Conservation (phyloP, 768 basidiomycete species). For the Phylloporus sp. region DNA sequence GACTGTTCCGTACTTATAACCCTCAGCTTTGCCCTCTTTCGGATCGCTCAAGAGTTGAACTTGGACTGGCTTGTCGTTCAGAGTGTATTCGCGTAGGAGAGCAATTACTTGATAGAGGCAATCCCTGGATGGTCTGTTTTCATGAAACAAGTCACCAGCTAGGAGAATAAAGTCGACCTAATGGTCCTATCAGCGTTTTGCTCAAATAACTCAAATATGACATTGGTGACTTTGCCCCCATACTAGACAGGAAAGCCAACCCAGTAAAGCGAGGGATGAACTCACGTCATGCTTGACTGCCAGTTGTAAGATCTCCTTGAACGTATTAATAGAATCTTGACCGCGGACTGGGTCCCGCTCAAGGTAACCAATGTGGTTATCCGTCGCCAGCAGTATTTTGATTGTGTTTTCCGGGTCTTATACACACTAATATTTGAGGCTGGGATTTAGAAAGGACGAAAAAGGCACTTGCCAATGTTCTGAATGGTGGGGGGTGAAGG, state of each 20-base stretch:
- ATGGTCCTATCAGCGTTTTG: slow-evolving; percentile 1
- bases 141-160: slow-evolving; percentile 96
- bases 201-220: neutral
- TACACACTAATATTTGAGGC: slow-evolving; percentile 1
- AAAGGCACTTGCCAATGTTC: slow-evolving; percentile 35
- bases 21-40: slow-evolving; percentile 79
- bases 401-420: slow-evolving; percentile 66
- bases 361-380: slow-evolving; percentile 93
- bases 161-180: slow-evolving; percentile 96
- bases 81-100: slow-evolving; percentile 83
- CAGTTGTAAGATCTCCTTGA: slow-evolving; percentile 88
- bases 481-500: slow-evolving; percentile 35
- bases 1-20: slow-evolving; percentile 62
- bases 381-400: slow-evolving; percentile 85
- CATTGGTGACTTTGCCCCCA: neutral
- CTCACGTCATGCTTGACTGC: slow-evolving; percentile 85
- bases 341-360: slow-evolving; percentile 94
- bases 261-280: slow-evolving; percentile 9
- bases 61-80: slow-evolving; percentile 86
- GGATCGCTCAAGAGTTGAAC: slow-evolving; percentile 92
- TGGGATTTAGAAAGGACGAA: neutral
- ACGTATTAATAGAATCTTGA: slow-evolving; percentile 93
- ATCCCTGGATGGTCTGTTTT: slow-evolving; percentile 91
- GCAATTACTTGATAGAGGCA: slow-evolving; percentile 88
- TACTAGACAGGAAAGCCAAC: neutral